Percentiles rank a stretch among this genome's conserved stretches.
Evolutionary conservation across 768 basidiomycete species (phyloP).

Genomic region (Boletus reticuloceps): DNA sequence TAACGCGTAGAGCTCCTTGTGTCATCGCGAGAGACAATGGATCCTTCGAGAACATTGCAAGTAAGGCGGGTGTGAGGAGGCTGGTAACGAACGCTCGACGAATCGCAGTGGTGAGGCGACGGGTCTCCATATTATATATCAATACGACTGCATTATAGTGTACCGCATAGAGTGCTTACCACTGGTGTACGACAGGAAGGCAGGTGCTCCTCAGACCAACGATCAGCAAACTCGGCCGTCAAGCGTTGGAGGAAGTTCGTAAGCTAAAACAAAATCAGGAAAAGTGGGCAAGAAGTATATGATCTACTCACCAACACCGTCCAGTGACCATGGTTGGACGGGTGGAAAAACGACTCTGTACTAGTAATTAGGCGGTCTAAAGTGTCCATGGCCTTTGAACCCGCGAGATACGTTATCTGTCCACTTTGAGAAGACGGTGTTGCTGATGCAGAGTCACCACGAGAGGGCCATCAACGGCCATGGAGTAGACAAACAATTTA

Average conservation of each 20-base stretch:
- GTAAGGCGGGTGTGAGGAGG: slow-evolving; percentile 81
- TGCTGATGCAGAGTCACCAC: slow-evolving; percentile 42
- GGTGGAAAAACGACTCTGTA: slow-evolving; percentile 94
- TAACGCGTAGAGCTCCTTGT: slow-evolving; percentile 71
- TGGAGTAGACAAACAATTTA: slow-evolving; percentile 84
- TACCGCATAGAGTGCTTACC: slow-evolving; percentile 32
- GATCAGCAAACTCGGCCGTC: slow-evolving; percentile 72
- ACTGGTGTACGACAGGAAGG: slow-evolving; percentile 75
- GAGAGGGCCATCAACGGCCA: slow-evolving; percentile 77
- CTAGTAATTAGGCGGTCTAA: slow-evolving; percentile 87
- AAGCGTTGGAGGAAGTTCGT: slow-evolving; percentile 81
- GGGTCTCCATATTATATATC: slow-evolving; percentile 42
- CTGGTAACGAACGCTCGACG: slow-evolving; percentile 78
- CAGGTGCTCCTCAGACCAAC: slow-evolving; percentile 77
- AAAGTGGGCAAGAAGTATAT: not conserved
- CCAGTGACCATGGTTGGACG: slow-evolving; percentile 88
- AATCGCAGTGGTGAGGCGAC: slow-evolving; percentile 77
- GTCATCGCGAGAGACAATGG: slow-evolving; percentile 75
- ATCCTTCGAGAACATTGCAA: slow-evolving; percentile 92
- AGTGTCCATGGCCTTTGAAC: slow-evolving; percentile 85
- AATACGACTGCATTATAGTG: not conserved
- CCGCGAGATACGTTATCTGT: slow-evolving; percentile 63
- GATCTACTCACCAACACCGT: slow-evolving; percentile 37
- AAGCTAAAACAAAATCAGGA: slow-evolving; percentile 42
- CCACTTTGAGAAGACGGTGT: slow-evolving; percentile 65